A percentile compares a stretch with the other conserved stretches of the same genome.
Conservation (phyloP, 2,329 filamentous ascomycete genomes). For the Chrysoporthe cubensis region DNA sequence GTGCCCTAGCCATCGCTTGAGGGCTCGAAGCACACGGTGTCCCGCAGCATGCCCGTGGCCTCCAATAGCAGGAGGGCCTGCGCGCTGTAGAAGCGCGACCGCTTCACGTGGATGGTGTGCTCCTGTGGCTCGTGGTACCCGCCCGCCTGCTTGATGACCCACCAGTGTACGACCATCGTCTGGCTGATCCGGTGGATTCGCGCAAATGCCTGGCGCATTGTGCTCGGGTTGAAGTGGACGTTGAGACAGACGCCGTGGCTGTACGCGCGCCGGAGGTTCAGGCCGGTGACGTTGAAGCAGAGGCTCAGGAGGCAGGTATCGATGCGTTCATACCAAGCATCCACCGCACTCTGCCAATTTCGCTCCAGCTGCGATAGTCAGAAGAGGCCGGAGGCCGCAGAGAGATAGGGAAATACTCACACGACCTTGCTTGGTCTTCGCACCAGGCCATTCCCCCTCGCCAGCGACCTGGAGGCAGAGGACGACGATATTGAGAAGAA, state of each 20-base stretch:
- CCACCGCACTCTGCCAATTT: too few relatives aligned
- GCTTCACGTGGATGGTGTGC: not conserved
- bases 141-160: not conserved
- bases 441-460: not conserved
- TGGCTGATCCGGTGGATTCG: not conserved
- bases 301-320: too few relatives aligned
- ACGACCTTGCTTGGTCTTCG: not conserved
- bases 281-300: not conserved
- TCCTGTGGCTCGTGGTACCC: not conserved
- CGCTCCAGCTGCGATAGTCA: too few relatives aligned
- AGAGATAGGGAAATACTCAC: not conserved
- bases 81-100: too few relatives aligned
- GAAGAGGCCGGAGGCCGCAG: not conserved
- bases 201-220: not conserved
- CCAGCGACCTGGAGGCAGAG: not conserved
- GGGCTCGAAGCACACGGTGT: too few relatives aligned
- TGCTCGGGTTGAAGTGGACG: not conserved
- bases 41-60: too few relatives aligned
- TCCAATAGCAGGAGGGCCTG: too few relatives aligned
- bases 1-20: too few relatives aligned
- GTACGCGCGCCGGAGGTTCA: not conserved
- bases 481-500: not conserved
- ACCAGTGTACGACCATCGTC: not conserved
- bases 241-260: not conserved
- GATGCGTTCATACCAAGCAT: too few relatives aligned